Evolutionary conservation across 73 alveolate genomes (phyloP).

Genomic region (Paramecium sonneborni): DNA sequence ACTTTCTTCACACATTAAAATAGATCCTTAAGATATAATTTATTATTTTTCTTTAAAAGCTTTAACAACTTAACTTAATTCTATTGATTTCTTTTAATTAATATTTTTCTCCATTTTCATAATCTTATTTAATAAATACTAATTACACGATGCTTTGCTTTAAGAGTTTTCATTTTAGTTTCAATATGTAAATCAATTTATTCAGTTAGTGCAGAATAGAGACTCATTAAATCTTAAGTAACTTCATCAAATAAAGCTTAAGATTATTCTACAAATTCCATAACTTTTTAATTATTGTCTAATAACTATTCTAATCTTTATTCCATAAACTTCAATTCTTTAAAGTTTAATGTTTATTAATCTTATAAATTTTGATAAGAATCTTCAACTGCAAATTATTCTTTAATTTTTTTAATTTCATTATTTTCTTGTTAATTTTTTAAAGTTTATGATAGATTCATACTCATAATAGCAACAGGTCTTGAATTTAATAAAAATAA

Average conservation of each 20-base stretch:
- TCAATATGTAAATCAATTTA: conserved; percentile 31
- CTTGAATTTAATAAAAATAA: background rate
- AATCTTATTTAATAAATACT: background rate
- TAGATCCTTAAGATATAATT: background rate
- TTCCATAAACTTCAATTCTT: conserved; percentile 40
- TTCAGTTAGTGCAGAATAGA: conserved; percentile 9
- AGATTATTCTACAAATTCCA: conserved; percentile 8
- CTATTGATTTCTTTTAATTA: background rate
- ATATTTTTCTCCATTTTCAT: conserved; percentile 43
- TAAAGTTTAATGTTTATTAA: background rate
- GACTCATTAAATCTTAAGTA: conserved; percentile 31
- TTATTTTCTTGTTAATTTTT: background rate
- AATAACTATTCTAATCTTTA: conserved; percentile 2
- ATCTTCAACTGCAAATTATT: background rate
- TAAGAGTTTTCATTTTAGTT: background rate
- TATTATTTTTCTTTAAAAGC: conserved; percentile 15
- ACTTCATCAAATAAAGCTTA: conserved; percentile 21
- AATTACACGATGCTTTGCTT: conserved; percentile 19
- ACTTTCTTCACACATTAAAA: conserved; percentile 32
- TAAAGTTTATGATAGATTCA: conserved; percentile 46
- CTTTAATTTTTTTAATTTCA: background rate
- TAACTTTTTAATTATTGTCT: conserved; percentile 2
- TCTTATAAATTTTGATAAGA: background rate
- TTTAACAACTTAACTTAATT: background rate
- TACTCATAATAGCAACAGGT: conserved; percentile 47